These are phyloP conservation scores for Kregervanrija pseudodelftensis DNA, from an alignment of 805 yeast genomes.

Conservation along the genomic window DNA sequence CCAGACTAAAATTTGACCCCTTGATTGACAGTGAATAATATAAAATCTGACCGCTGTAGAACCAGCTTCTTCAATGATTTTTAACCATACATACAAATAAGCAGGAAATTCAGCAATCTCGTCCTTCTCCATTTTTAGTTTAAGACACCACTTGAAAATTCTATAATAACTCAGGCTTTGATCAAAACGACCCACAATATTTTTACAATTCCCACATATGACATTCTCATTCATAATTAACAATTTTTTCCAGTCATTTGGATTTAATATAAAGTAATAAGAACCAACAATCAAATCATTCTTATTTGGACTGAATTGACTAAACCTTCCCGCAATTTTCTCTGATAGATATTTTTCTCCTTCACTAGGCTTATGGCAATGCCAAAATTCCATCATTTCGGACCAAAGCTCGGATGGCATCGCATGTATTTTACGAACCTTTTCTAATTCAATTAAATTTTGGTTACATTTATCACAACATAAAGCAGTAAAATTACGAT, in stretches of 20 bases:
- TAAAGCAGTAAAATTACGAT: slow-evolving; percentile 1
- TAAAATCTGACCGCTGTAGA: slow-evolving; percentile 35
- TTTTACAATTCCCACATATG: slow-evolving; percentile 32
- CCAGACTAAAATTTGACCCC: slow-evolving; percentile 33
- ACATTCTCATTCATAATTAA: slow-evolving; percentile 12
- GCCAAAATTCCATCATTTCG: slow-evolving; percentile 97
- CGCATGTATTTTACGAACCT: slow-evolving; percentile 35
- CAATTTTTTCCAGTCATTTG: slow-evolving; percentile 11
- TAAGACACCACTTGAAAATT: slow-evolving; percentile 53
- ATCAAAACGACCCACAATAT: slow-evolving; percentile 35
- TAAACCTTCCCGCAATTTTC: slow-evolving; percentile 26
- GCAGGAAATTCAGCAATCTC: slow-evolving; percentile 28
- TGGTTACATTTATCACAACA: slow-evolving; percentile 14
- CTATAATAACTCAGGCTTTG: slow-evolving; percentile 26
- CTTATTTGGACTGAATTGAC: slow-evolving; percentile 36
- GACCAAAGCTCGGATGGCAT: slow-evolving; percentile 94
- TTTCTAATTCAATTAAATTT: slow-evolving; percentile 24
- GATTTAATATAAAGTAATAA: slow-evolving; percentile 42
- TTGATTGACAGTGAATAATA: slow-evolving; percentile 16
- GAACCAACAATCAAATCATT: slow-evolving; percentile 46
- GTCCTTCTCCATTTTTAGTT: slow-evolving; percentile 18
- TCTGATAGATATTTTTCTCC: slow-evolving; percentile 11
- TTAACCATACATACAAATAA: slow-evolving; percentile 30
- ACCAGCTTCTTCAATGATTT: slow-evolving; percentile 36
- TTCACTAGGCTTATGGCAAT: slow-evolving; percentile 71